Evolutionary conservation across 176 grass and related monocot genomes (phyloP), one percentile per base, ranked within the genome.

Genomic region (Musa acuminata): DNA sequence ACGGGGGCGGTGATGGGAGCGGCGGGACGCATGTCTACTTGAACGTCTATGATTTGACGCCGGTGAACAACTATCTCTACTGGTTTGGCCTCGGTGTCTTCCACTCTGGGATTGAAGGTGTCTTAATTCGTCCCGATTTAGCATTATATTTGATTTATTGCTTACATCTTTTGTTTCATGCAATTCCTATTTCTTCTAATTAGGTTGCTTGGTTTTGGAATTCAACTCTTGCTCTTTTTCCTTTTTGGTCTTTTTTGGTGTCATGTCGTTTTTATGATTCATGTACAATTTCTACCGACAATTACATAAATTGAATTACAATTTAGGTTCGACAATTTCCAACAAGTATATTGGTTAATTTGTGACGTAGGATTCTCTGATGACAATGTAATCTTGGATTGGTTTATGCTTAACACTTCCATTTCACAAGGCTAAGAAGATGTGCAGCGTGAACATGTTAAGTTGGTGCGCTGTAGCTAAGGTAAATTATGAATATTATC

Each of bases 31-130:
- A 62, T 29, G 55, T 92, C 3, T 98, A 84, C 79, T 78, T 98
- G 70, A 98, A 98, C 80, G 92, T 96, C 67, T 96, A 96, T 66
- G 93, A 97, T 89, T 87, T 97, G 77, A 88, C 93, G 62, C 83
- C 89, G 11, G 81, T 97, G 71, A 97, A 97, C 72, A 83, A 81
- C 76, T 97, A 92, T 77, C 83, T 97, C 75, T 97, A 90, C 87
- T 97, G 93, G 93, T 87, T 92, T 62, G 93, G 93, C 8, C 83
- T 97, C 72, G 93, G 93, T 23, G 88, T 97, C 70, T 97, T 97
- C 83, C 93, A 97, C 76, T 92, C 93, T 53, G 93, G 90, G 53
- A 84, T 97, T 64, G 74, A 97, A 97, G 93, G 93, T 96, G 67
- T 14, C 52, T 78, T 73, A 51, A n/a, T 80, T 21, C 69, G 55